Evolutionary conservation across 805 yeast species (phyloP).

Genomic region (Candida namnaoensis): DNA sequence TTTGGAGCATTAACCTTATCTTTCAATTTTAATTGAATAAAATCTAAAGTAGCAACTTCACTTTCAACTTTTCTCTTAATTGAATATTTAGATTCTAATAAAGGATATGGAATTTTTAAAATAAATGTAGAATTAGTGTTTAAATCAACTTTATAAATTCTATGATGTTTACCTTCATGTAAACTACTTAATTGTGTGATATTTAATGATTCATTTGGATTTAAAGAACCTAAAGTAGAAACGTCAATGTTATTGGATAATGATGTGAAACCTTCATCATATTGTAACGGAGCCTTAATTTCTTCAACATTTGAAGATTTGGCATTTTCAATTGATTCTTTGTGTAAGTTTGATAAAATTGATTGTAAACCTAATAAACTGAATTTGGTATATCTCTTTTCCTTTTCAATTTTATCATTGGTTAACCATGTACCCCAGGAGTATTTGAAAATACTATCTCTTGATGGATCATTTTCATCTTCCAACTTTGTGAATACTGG

Average conservation of each 20-base stretch:
- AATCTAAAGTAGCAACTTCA: constrained; percentile 94
- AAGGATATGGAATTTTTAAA: constrained; percentile 78
- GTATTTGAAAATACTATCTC: constrained; percentile 73
- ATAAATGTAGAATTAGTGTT: constrained; percentile 54
- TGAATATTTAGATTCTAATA: constrained; percentile 51
- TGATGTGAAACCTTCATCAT: constrained; percentile 29
- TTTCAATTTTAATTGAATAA: constrained; percentile 53
- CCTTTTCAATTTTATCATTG: constrained; percentile 68
- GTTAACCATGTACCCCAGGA: constrained; percentile 95
- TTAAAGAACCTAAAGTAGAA: constrained; percentile 33
- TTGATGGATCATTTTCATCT: constrained; percentile 57
- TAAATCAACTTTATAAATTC: constrained; percentile 69
- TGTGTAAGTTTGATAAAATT: constrained; percentile 36
- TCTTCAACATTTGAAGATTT: constrained; percentile 16
- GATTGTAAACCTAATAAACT: constrained; percentile 68
- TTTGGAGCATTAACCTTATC: constrained; percentile 53
- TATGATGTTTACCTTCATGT: constrained; percentile 92
- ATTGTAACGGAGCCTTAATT: constrained; percentile 25
- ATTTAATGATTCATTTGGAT: constrained; percentile 34
- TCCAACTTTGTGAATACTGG: constrained; percentile 41
- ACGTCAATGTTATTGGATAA: constrained; percentile 40
- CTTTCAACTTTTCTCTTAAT: constrained; percentile 65
- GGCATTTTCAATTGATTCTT: constrained; percentile 25
- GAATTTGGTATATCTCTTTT: constrained; percentile 70
- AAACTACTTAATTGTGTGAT: constrained; percentile 72